These are phyloP conservation scores for Ophiocordyceps camponoti-saundersi DNA, from an alignment of 2,329 filamentous ascomycete genomes.

Conservation along the genomic window DNA sequence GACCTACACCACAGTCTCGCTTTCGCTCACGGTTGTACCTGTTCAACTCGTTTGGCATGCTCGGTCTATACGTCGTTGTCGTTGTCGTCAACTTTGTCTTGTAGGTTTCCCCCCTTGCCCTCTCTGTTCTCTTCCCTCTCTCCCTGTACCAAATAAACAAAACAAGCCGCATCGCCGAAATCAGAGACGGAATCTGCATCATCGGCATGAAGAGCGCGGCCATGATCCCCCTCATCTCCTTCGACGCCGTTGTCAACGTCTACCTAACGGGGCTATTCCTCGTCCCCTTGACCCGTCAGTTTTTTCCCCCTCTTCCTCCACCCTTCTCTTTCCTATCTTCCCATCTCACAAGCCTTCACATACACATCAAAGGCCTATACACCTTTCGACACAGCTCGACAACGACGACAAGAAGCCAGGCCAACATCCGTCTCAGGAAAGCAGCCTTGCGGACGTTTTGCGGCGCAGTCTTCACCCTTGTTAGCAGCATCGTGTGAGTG, in stretches of 20 bases:
- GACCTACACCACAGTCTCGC: constrained; percentile 31
- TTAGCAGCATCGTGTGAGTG: constrained; percentile 39
- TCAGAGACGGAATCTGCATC: constrained; percentile 37
- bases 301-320: constrained; percentile 26
- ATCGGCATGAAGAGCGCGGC: constrained; percentile 43
- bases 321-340: too few species aligned
- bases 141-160: too few species aligned
- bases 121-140: too few species aligned
- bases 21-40: constrained; percentile 39
- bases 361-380: constrained; percentile 34
- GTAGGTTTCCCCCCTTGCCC: constrained; percentile 19
- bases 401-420: constrained; percentile 16
- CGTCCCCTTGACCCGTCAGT: constrained; percentile 39
- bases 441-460: constrained; percentile 42
- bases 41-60: constrained; percentile 43
- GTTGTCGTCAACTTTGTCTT: constrained; percentile 43
- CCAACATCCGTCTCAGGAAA: constrained; percentile 26
- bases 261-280: constrained; percentile 48
- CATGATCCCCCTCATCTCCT: constrained; percentile 43
- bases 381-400: constrained; percentile 26
- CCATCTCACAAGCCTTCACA: too few species aligned
- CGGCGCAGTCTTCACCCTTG: constrained; percentile 37
- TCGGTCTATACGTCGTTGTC: constrained; percentile 25
- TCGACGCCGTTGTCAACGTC: constrained; percentile 43
- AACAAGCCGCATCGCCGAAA: constrained; percentile 35